phyloP scores from a whole-genome alignment of 768 basidiomycete genomes.

The Termitomyces sp. region DNA sequence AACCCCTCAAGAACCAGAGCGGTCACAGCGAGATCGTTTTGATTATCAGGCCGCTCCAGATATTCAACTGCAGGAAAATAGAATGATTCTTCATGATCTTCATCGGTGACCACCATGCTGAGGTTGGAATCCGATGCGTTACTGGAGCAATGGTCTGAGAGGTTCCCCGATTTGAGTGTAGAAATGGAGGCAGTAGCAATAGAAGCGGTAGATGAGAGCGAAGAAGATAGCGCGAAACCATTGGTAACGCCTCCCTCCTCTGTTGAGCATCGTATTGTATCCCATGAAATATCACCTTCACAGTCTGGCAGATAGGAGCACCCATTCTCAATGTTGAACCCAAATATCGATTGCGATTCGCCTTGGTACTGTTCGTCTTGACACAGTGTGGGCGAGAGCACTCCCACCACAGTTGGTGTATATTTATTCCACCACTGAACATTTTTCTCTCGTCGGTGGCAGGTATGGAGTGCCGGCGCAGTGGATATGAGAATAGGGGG shows the following conservation, averaged over 20 bases:
- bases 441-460: not conserved
- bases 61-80: not conserved
- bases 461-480: not conserved
- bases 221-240: not conserved
- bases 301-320: conserved; percentile 4
- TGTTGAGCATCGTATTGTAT: not conserved
- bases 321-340: conserved; percentile 1
- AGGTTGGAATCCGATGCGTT: not conserved
- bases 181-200: too few relatives aligned
- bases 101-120: not conserved
- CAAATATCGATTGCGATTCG: not conserved
- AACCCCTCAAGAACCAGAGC: not conserved
- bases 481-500: conserved; percentile 1
- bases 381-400: not conserved
- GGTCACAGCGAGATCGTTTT: not conserved
- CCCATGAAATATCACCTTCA: conserved; percentile 4
- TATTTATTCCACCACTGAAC: conserved; percentile 5
- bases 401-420: not conserved
- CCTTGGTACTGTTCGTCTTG: not conserved
- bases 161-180: not conserved
- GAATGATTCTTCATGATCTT: not conserved
- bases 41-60: not conserved
- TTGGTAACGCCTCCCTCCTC: not conserved
- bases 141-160: not conserved
- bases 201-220: not conserved